Evolutionary conservation across 2,329 filamentous ascomycete species (phyloP).

Genomic region (Daldinia sp.): DNA sequence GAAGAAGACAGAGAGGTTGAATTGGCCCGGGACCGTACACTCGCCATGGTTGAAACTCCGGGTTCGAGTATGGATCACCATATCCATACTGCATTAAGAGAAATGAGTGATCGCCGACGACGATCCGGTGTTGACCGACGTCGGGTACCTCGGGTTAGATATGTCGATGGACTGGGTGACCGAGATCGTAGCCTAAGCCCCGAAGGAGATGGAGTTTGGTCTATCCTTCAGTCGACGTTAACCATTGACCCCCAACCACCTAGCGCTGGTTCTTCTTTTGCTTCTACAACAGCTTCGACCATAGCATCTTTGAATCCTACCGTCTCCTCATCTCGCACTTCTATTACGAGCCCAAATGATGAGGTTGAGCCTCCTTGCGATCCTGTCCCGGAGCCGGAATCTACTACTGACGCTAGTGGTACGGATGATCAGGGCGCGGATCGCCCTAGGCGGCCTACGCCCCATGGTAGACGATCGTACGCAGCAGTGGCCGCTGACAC

Average conservation of each 20-base stretch:
- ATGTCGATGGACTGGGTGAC: conserved; percentile 80
- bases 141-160: neutral
- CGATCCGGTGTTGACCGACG: neutral
- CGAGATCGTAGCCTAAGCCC: conserved; percentile 84
- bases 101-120: neutral
- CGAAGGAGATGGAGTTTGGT: conserved; percentile 74
- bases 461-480: conserved; percentile 46
- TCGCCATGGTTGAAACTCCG: neutral
- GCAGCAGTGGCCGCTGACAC: conserved; percentile 57
- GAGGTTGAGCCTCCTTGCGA: conserved; percentile 58
- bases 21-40: neutral
- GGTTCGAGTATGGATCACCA: neutral
- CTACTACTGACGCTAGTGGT: conserved; percentile 58
- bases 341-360: conserved; percentile 54
- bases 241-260: conserved; percentile 83
- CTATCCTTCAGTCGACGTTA: conserved; percentile 80
- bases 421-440: conserved; percentile 35
- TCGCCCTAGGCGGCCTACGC: conserved; percentile 15
- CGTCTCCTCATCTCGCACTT: conserved; percentile 56
- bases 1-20: neutral
- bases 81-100: neutral
- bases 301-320: conserved; percentile 53
- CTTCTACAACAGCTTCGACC: conserved; percentile 66
- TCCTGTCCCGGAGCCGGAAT: conserved; percentile 64
- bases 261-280: conserved; percentile 83